A percentile compares a stretch with the other conserved stretches of the same genome.
These are phyloP conservation scores for Larix kaempferi DNA, from an alignment of 75 land plant genomes.

Conservation along the genomic window DNA sequence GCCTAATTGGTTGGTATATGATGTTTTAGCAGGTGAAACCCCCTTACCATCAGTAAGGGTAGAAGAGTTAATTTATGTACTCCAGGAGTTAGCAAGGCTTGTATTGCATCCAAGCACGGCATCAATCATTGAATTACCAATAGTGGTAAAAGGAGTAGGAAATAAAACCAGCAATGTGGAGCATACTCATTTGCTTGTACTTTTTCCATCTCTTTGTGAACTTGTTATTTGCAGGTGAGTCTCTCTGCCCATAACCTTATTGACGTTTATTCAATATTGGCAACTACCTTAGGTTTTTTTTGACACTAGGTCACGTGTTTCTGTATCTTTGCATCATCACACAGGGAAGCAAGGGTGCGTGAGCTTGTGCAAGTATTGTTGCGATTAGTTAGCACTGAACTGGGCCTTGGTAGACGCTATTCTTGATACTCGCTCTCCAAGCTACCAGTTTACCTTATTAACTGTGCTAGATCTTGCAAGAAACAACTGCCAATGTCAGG, in stretches of 20 bases:
- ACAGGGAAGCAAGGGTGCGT: slow-evolving; percentile 72
- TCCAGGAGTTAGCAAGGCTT: slow-evolving; percentile 73
- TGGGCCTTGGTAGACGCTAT: slow-evolving; percentile 26
- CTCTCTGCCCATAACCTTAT: not conserved
- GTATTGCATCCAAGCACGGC: slow-evolving; percentile 70
- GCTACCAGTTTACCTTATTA: too few species aligned
- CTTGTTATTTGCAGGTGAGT: slow-evolving; percentile 63
- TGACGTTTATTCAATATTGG: not conserved
- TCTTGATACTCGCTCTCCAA: not conserved
- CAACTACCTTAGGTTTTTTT: too few species aligned
- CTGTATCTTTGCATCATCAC: not conserved
- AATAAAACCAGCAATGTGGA: slow-evolving; percentile 13
- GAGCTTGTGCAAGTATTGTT: slow-evolving; percentile 72
- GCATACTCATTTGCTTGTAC: slow-evolving; percentile 66
- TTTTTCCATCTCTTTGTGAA: slow-evolving; percentile 79
- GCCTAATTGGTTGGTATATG: not conserved
- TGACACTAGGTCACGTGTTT: not conserved
- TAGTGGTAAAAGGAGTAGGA: slow-evolving; percentile 24
- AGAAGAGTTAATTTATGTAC: slow-evolving; percentile 65
- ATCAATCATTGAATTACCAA: slow-evolving; percentile 28
- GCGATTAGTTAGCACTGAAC: slow-evolving; percentile 50
- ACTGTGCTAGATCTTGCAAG: too few species aligned
- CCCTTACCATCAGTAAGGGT: slow-evolving; percentile 60
- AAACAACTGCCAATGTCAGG: too few species aligned
- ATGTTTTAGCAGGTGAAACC: slow-evolving; percentile 52